Base-by-base conservation (phyloP, 2,329 filamentous ascomycete species). In the Ophiobolus disseminans region DNA sequence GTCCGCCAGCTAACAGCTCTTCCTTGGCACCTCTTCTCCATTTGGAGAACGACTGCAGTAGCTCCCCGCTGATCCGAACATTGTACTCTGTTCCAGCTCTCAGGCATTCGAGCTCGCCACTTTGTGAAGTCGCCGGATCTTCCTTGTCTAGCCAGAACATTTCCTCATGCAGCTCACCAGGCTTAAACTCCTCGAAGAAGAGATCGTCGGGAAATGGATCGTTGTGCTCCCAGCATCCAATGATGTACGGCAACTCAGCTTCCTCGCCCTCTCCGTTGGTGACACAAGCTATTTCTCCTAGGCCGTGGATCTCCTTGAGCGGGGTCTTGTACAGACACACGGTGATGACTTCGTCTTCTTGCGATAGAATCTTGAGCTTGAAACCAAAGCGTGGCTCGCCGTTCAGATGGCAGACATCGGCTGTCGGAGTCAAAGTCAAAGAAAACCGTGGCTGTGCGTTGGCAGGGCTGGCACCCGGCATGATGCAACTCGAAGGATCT, bases 161-260 rank as follows among this genome's bases (percentile, higher is more conserved):
- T 20, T 14, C 21, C 36, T 46, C 23, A 22, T 36, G 35, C 30
- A 40, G 44, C 23, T 30, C 30, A 38, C 36, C 40, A 36, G 49
- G 45, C 40, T 40, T 45, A 23, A 52, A 45, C 31, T 52, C 49
- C 31, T 52, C 40, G n/a, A 52, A 48, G 16, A 41, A 31, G 17
- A 14, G 8, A 35, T 52, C 36, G 7, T 36, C 21, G 22, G 45
- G 40, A 21, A 52, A 52, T 11, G 35, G 30, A n/a, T 52, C 40
- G 8, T 41, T 34, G 13, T 30, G 23, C 3, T 52, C 49, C 20
- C 21, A 52, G 30, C 49, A 52, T 22, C 49, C 44, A 21, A 52
- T 52, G 14, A 32, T 31, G 9, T 28, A 52, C 22, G 20, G 21
- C 40, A n/a, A 48, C 26, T 52, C 44, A 28, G 41, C 39, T 31